These are phyloP conservation scores for Talaromyces pinophilus DNA, from an alignment of 2,329 filamentous ascomycete genomes.

Conservation along the genomic window DNA sequence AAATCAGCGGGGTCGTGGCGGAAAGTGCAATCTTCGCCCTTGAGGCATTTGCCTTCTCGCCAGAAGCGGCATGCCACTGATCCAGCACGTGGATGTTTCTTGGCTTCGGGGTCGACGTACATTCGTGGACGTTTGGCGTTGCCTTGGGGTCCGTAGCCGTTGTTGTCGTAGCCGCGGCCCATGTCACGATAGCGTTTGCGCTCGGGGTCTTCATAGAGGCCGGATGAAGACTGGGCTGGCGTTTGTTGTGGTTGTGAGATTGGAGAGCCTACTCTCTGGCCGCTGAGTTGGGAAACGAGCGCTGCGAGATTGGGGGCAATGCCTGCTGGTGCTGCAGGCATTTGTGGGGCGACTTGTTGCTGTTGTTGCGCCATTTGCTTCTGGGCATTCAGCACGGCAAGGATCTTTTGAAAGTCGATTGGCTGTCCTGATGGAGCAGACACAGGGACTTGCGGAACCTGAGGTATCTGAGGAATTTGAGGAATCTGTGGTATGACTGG, in stretches of 20 bases:
- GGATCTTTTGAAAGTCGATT: constrained; percentile 42
- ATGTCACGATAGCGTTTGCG: constrained; percentile 43
- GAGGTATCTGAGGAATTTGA: constrained; percentile 30
- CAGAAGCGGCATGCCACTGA: constrained; percentile 55
- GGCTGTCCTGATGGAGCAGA: constrained; percentile 29
- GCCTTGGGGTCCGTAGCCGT: constrained; percentile 37
- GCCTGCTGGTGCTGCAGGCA: constrained; percentile 31
- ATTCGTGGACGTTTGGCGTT: constrained; percentile 33
- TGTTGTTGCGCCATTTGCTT: constrained; percentile 36
- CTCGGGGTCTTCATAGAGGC: constrained; percentile 43
- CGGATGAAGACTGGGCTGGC: constrained; percentile 24
- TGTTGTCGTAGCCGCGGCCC: constrained; percentile 36
- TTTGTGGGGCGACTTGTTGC: constrained; percentile 29
- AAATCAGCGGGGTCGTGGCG: constrained; percentile 43
- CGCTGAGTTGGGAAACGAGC: constrained; percentile 37
- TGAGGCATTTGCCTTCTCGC: constrained; percentile 56
- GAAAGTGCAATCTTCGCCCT: constrained; percentile 56
- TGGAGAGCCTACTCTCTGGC: constrained; percentile 33
- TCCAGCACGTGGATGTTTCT: constrained; percentile 47
- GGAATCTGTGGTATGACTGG: constrained; percentile 33
- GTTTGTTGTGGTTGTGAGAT: constrained; percentile 19
- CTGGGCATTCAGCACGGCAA: constrained; percentile 42
- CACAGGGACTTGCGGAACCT: constrained; percentile 31
- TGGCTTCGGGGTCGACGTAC: constrained; percentile 34
- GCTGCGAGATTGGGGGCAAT: constrained; percentile 39